Evolutionary conservation across 805 yeast species (phyloP), one percentile per base, ranked within the genome.

Genomic region (Lachancea dasiensis): DNA sequence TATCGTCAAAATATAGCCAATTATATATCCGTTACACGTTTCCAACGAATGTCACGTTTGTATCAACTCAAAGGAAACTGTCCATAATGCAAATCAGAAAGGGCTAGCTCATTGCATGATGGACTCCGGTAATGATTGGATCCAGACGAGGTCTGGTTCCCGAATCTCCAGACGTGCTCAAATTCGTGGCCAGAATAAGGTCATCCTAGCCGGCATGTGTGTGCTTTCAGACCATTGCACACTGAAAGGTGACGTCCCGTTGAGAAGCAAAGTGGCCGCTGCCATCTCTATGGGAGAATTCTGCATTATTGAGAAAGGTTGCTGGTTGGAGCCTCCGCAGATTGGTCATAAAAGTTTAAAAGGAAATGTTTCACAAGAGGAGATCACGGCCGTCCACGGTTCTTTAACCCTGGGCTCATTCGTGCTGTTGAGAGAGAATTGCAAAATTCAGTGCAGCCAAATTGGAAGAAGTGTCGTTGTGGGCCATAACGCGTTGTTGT

Each of bases 121-220:
- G 26, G 19, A n/a, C 3, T 14, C 30, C 13, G 17, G 11, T 13
- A 28, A 16, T 23, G 45, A 44, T 9, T 72, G 72, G 72, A 58
- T 71, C 3, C 77, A 73, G 42, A 75, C 81, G 0, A 49, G 64
- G 3, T 63, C 72, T 3, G 77, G 78, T 1, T 75, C 72, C 48
- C 57, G 75, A 26, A 70, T 77, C 22, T 68, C 75, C 31, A 61
- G 58, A 36, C 41, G 50, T 2, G 72, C 79, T 2, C 30, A 39
- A n/a, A 65, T 76, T 30, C 51, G 50, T 2, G 74, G 73, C 2
- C 55, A 75, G 0, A 56, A 64, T 6, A 54, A 58, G 17, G 72
- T 77, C 11, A 51, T 64, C 21, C 65, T 77, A 15, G 61, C 63
- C 10, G 79, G 78, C 0, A 60, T 70, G 46, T 56, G 73, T 49